Conservation (phyloP, 352 stramenopile genomes). For the Phytophthora constricta region DNA sequence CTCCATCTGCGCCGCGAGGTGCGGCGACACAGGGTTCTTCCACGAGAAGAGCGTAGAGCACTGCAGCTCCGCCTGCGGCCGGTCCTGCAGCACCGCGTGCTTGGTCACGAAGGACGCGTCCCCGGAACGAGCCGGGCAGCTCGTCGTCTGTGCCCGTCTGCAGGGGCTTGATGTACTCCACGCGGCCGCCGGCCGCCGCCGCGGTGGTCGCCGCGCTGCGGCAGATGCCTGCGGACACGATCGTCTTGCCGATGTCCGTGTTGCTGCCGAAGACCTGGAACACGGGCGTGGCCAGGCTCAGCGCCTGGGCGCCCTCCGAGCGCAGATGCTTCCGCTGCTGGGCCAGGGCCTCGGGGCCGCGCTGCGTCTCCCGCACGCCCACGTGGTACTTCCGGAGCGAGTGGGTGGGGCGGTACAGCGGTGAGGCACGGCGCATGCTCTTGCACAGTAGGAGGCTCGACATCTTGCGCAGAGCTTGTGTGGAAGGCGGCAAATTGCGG, state of each 20-base stretch:
- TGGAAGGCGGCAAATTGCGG: slow-evolving; percentile 11
- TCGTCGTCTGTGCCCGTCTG: slow-evolving; percentile 91
- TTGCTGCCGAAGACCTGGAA: slow-evolving; percentile 97
- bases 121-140: slow-evolving; percentile 53
- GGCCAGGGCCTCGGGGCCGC: slow-evolving; percentile 37
- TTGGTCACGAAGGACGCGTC: slow-evolving; percentile 89
- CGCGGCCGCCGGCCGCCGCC: slow-evolving; percentile 24
- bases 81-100: slow-evolving; percentile 34
- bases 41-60: slow-evolving; percentile 94
- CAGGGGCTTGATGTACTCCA: slow-evolving; percentile 96
- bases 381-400: slow-evolving; percentile 50
- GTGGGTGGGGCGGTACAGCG: slow-evolving; percentile 1
- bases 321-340: slow-evolving; percentile 58
- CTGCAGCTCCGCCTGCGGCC: slow-evolving; percentile 35
- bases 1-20: slow-evolving; percentile 92
- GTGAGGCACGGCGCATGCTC: slow-evolving; percentile 9
- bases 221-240: slow-evolving; percentile 94
- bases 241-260: slow-evolving; percentile 98
- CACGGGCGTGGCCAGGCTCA: slow-evolving; percentile 72
- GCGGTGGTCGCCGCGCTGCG: slow-evolving; percentile 56
- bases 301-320: slow-evolving; percentile 51
- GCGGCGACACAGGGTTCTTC: slow-evolving; percentile 94
- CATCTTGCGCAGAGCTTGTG: slow-evolving; percentile 4
- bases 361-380: slow-evolving; percentile 45
- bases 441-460: slow-evolving; percentile 28